Base-by-base conservation (phyloP, 2,329 filamentous ascomycete species). In the Fusarium dlaminii region DNA sequence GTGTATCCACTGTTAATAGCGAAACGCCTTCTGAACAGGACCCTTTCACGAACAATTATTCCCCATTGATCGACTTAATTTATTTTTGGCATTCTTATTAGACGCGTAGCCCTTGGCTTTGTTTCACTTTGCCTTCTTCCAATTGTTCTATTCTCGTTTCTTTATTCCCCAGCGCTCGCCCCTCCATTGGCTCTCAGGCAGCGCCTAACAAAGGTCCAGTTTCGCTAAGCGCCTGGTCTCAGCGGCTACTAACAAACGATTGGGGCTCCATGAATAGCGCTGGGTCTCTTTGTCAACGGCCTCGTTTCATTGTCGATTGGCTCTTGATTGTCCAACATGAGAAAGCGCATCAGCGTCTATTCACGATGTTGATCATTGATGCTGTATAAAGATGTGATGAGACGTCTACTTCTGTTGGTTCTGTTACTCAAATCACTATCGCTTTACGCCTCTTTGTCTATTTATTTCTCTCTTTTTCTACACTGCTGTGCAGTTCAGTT, bases 151-250 rank as follows among this genome's bases (percentile, higher is more conserved):
- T 70, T 56, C 54, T 71, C 14, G 68, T 70, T 71, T 61, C 66
- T 66, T 71, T 70, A n/a, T 55, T 17, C 37, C 39, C 37, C 49
- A 36, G 24, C 27, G 18, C 15, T 34, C 37, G 11, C 20, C n/a
- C 37, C 24, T 42, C 61, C 48, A 70, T 70, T 70, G 68, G 68
- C 24, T 71, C 27, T 71, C 13, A 5, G 1, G 29, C 54, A 11
- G 71, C 71, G 71, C 67, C 58, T 61, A 72, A 64, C 58, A 62
- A 60, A 65, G 63, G 12, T 46, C 32, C 46, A 32, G 75, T 77
- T 77, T 77, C 75, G 69, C 69, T 77, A 77, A 76, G 75, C 75
- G 75, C 75, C 58, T 42, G 45, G 27, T 24, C n/a, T 46, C n/a
- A 62, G 73, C 73, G 64, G 57, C 74, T 65, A 63, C 59, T 15